Percentiles rank a stretch among this genome's conserved stretches.
Conservation (phyloP, 1,284 basidiomycete species). For the Psilocybe mexicana region DNA sequence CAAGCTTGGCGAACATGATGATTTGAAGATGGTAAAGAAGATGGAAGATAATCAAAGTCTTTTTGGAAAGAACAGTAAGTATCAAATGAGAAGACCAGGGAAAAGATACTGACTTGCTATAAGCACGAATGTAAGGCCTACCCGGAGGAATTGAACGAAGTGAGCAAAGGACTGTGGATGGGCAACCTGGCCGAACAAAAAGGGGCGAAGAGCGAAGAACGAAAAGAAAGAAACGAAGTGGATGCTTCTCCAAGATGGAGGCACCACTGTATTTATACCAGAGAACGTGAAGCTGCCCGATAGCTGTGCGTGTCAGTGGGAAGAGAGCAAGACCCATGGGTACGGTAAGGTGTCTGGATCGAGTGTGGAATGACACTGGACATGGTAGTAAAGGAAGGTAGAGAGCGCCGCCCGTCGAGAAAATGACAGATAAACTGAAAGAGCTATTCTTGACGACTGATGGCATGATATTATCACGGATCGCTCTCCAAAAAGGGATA, state of each 20-base stretch:
- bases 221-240: constrained; percentile 16
- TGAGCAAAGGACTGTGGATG: constrained; percentile 23
- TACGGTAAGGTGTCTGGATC: neutral
- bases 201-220: constrained; percentile 20
- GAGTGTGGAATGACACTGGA: constrained; percentile 7
- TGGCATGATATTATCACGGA: constrained; percentile 10
- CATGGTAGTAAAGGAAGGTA: constrained; percentile 14
- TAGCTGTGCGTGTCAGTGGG: neutral
- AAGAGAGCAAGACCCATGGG: constrained; percentile 4
- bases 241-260: constrained; percentile 11
- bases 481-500: constrained; percentile 7
- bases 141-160: constrained; percentile 24
- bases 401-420: constrained; percentile 12
- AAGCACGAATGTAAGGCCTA: constrained; percentile 30
- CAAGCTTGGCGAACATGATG: constrained; percentile 35
- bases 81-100: neutral
- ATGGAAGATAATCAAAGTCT: constrained; percentile 21
- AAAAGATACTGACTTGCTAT: constrained; percentile 25
- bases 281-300: neutral
- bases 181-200: constrained; percentile 32
- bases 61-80: constrained; percentile 4
- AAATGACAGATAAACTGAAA: neutral
- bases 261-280: constrained; percentile 16
- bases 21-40: constrained; percentile 20
- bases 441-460: neutral